Evolutionary conservation across 768 basidiomycete genomes (phyloP).

Genomic region (Amanita pseudoporphyria): DNA sequence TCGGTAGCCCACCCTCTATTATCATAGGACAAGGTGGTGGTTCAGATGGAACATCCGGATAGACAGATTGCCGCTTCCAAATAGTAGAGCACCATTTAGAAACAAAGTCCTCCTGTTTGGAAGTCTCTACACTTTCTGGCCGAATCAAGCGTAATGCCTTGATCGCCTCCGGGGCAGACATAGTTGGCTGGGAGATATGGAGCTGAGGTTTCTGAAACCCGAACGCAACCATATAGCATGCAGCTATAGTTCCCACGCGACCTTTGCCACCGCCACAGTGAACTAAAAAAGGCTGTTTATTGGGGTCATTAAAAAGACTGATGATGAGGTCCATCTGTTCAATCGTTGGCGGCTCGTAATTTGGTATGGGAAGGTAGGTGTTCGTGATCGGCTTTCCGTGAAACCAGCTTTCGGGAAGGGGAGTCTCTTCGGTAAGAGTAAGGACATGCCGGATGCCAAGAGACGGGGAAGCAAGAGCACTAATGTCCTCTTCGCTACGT

Average conservation of each 20-base stretch:
- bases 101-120: slow-evolving; percentile 47
- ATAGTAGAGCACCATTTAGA: slow-evolving; percentile 48
- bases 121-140: slow-evolving; percentile 49
- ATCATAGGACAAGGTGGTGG: slow-evolving; percentile 37
- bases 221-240: slow-evolving; percentile 48
- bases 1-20: slow-evolving; percentile 16
- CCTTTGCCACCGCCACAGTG: slow-evolving; percentile 61
- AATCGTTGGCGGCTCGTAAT: slow-evolving; percentile 43
- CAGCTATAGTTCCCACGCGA: slow-evolving; percentile 51
- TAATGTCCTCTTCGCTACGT: slow-evolving; percentile 37
- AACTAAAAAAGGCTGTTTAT: slow-evolving; percentile 39
- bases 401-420: slow-evolving; percentile 41
- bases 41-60: slow-evolving; percentile 41
- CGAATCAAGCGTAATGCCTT: slow-evolving; percentile 35
- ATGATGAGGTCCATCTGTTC: slow-evolving; percentile 54
- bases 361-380: slow-evolving; percentile 47
- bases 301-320: slow-evolving; percentile 31
- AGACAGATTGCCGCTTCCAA: slow-evolving; percentile 46
- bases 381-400: slow-evolving; percentile 31
- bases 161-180: slow-evolving; percentile 41
- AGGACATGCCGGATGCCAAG: slow-evolving; percentile 51
- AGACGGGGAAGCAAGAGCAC: slow-evolving; percentile 29
- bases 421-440: slow-evolving; percentile 50
- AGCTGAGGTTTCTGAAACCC: slow-evolving; percentile 38
- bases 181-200: slow-evolving; percentile 33